Evolutionary conservation across 176 grass and related monocot species (phyloP), one percentile per base, ranked within the genome.

Genomic region (Triticum monococcum): DNA sequence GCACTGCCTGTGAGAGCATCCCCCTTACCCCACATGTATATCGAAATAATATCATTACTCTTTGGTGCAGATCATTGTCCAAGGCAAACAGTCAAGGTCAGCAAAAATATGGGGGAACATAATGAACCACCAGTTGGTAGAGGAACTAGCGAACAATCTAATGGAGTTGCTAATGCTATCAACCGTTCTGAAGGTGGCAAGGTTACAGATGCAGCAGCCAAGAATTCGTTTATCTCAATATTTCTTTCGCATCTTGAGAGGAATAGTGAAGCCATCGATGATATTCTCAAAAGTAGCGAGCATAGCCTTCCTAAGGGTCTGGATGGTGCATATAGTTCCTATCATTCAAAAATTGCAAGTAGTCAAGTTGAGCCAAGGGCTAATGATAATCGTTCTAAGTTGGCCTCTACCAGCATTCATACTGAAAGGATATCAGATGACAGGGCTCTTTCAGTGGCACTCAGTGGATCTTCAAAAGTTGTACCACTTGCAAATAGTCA

Each of bases 211-310:
- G 91, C 92, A 54, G 40, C 91, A 82, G 74, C 90, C 40, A 98
- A 92, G 83, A 96, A 92, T 89, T 94, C 96, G 68, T 78, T 91
- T 56, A 98, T 98, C 52, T 94, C 96, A 80, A 56, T 98, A 78
- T 98, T 98, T 94, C 96, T 98, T 81, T 98, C 96, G 54, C 93
- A 98, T 78, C 96, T 98, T 40, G 96, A 98, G 83, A 89, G 93
- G 76, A 98, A 92, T 73, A 94, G 78, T 70, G 85, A 88, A 79
- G 88, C 88, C 56, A 59, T 66, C 1, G 92, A 92, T 73, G 90
- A 92, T 89, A 85, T 95, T 68, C 86, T 96, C 73, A 92, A 93
- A 65, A 92, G 67, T 81, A 94, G 78, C 33, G 93, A 92, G 45
- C 87, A 92, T 69, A 91, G 80, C 80, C 74, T 87, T 68, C 84